Evolutionary conservation across 1,284 basidiomycete species (phyloP).

Genomic region (Hypsizygus ulmarius): DNA sequence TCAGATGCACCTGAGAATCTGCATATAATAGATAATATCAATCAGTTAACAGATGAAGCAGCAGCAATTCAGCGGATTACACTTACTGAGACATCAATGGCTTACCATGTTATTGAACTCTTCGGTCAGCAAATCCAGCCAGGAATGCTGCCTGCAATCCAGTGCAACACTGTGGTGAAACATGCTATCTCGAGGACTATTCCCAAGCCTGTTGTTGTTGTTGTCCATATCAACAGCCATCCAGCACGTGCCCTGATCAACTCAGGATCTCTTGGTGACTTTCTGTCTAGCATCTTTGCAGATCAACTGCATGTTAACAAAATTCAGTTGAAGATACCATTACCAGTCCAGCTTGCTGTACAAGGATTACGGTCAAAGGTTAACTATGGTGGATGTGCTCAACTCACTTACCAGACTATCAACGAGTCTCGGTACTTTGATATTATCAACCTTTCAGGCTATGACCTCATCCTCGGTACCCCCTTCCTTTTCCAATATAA

Average conservation of each 20-base stretch:
- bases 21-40: too few species aligned
- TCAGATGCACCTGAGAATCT: too few species aligned
- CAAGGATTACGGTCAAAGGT: conserved; percentile 29
- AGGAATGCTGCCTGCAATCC: too few species aligned
- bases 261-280: conserved; percentile 31
- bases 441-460: conserved; percentile 28
- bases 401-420: conserved; percentile 31
- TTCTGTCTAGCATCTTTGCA: conserved; percentile 33
- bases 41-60: too few species aligned
- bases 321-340: conserved; percentile 18
- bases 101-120: too few species aligned
- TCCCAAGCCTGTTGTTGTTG: conserved; percentile 29
- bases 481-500: conserved; percentile 31
- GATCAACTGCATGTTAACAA: conserved; percentile 29
- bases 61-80: too few species aligned
- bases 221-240: conserved; percentile 30
- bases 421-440: conserved; percentile 26
- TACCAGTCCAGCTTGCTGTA: conserved; percentile 29
- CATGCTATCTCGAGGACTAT: too few species aligned
- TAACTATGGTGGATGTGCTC: conserved; percentile 20
- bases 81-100: too few species aligned
- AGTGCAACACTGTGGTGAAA: too few species aligned
- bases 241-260: conserved; percentile 19
- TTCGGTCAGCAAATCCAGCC: too few species aligned
- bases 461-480: conserved; percentile 33